phyloP scores from a whole-genome alignment of 768 basidiomycete species.

The Suillus lakei region DNA sequence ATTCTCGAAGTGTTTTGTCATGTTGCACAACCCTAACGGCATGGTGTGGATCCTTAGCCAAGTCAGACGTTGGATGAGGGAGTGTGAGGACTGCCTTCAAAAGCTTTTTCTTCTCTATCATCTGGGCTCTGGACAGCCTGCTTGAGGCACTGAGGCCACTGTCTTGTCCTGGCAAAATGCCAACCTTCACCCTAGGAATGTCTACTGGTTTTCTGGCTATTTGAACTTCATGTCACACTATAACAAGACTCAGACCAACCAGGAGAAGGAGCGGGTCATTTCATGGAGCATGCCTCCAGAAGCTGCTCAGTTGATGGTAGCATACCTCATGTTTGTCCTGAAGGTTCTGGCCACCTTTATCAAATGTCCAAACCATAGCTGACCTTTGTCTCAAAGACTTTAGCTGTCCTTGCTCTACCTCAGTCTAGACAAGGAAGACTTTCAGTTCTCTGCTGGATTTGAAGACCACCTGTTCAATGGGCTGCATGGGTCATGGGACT shows the following conservation, averaged over 20 bases:
- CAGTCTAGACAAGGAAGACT: neutral
- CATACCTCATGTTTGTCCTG: neutral
- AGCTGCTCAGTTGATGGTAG: neutral
- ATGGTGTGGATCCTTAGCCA: neutral
- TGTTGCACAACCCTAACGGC: neutral
- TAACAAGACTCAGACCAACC: neutral
- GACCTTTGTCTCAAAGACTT: neutral
- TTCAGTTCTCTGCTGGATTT: neutral
- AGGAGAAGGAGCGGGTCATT: neutral
- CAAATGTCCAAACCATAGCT: neutral
- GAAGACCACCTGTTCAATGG: neutral
- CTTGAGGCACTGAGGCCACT: neutral
- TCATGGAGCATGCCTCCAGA: neutral
- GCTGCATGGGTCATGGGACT: neutral
- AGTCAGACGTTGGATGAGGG: neutral
- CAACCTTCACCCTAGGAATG: neutral
- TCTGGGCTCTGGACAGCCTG: neutral
- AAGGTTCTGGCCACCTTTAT: neutral
- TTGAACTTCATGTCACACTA: neutral
- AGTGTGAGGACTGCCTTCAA: neutral
- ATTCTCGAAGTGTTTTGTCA: neutral
- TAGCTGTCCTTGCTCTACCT: neutral
- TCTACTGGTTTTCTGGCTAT: neutral
- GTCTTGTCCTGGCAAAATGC: neutral
- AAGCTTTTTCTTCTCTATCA: neutral